These are phyloP conservation scores for Pythium chondricola DNA, from an alignment of 352 stramenopile species.

Conservation along the genomic window DNA sequence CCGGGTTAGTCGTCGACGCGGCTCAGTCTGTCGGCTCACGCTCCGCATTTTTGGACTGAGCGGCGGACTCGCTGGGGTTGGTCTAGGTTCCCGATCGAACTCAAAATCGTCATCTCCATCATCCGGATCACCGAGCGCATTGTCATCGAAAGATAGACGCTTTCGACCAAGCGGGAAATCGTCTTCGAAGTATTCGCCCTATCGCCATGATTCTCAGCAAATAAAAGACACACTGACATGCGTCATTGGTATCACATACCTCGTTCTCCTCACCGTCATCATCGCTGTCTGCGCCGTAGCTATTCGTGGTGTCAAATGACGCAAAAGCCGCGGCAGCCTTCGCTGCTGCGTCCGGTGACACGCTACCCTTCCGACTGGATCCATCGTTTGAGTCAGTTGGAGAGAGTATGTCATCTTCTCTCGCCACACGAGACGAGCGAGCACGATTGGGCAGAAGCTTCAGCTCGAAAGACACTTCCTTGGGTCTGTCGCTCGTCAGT, in stretches of 20 bases:
- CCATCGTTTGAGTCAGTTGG: constrained; percentile 69
- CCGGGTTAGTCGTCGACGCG: constrained; percentile 39
- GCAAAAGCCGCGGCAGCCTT: constrained; percentile 37
- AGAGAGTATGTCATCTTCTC: constrained; percentile 62
- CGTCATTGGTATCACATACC: constrained; percentile 32
- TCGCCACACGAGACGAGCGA: constrained; percentile 42
- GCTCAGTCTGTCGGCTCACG: constrained; percentile 26
- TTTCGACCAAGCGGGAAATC: constrained; percentile 53
- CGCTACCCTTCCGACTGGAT: constrained; percentile 57
- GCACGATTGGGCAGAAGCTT: constrained; percentile 75
- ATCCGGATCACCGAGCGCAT: constrained; percentile 59
- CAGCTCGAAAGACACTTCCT: constrained; percentile 86
- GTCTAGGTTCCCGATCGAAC: constrained; percentile 70
- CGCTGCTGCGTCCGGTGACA: constrained; percentile 57
- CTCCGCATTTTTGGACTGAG: constrained; percentile 48
- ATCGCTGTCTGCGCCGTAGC: constrained; percentile 71
- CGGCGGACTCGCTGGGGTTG: constrained; percentile 37
- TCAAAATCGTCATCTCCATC: constrained; percentile 87
- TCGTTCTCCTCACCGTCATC: constrained; percentile 85
- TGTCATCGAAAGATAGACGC: constrained; percentile 75
- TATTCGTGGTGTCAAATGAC: constrained; percentile 41
- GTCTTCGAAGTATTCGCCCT: constrained; percentile 79
- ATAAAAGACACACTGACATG: background rate
- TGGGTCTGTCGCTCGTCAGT: constrained; percentile 77
- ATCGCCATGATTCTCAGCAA: background rate